Percentiles rank a stretch among this genome's conserved stretches.
Evolutionary conservation across 1,284 basidiomycete genomes (phyloP).

Genomic region (Porodaedalea pini): DNA sequence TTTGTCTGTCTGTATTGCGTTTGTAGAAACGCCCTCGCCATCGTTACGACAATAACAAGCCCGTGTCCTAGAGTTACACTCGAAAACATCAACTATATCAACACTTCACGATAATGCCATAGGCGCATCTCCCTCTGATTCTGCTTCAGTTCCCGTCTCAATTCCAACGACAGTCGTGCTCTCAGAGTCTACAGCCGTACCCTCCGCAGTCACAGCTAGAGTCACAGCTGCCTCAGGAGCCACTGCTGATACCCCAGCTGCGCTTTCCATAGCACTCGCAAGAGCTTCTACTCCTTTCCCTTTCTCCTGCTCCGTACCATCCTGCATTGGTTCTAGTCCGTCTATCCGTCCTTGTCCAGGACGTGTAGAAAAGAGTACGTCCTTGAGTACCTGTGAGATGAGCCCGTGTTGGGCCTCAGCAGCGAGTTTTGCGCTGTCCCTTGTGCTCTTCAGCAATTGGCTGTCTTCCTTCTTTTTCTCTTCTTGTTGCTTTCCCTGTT

Average conservation of each 20-base stretch:
- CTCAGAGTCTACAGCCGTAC: background rate
- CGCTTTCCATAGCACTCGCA: background rate
- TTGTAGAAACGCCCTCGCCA: too few relatives aligned
- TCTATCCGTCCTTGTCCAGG: constrained; percentile 11
- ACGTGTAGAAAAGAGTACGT: constrained; percentile 67
- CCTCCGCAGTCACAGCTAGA: background rate
- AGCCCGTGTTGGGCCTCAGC: constrained; percentile 89
- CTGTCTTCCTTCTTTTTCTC: constrained; percentile 77
- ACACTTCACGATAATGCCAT: constrained; percentile 4
- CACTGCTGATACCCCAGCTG: background rate
- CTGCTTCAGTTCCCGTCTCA: background rate
- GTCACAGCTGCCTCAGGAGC: background rate
- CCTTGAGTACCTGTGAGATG: constrained; percentile 86
- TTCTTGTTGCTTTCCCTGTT: constrained; percentile 52
- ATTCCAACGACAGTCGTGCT: background rate
- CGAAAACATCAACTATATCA: background rate
- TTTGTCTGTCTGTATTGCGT: too few relatives aligned
- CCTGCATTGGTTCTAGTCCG: background rate
- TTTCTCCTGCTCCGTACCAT: background rate
- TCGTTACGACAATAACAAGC: too few relatives aligned
- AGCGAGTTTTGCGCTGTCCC: constrained; percentile 84
- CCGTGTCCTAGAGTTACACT: too few relatives aligned
- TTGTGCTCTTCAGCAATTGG: constrained; percentile 75
- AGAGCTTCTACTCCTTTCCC: background rate
- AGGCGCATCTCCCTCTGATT: constrained; percentile 1